Evolutionary conservation across 2,329 filamentous ascomycete genomes (phyloP).

Genomic region (Grosmannia huntii): DNA sequence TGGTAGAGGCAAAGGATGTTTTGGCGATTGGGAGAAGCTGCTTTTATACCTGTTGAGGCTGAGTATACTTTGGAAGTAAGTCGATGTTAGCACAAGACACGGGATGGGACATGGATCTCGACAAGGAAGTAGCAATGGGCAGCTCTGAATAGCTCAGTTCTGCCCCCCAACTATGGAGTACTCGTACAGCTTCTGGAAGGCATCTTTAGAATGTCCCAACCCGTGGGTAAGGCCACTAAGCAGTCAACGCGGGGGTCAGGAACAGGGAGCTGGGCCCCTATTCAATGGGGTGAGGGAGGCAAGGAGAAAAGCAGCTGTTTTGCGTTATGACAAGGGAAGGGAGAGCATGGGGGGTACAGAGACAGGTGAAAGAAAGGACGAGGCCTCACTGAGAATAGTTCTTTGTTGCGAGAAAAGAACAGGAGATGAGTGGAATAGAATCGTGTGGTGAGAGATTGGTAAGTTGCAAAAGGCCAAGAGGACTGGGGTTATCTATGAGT

Average conservation of each 20-base stretch:
- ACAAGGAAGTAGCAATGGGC: not conserved
- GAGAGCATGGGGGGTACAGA: not conserved
- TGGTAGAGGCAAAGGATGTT: not conserved
- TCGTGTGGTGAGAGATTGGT: conserved; percentile 1
- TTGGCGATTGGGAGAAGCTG: not conserved
- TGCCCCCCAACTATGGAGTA: not conserved
- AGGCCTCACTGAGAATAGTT: not conserved
- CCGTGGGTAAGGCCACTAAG: not conserved
- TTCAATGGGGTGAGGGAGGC: conserved; percentile 7
- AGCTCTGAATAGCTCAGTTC: not conserved
- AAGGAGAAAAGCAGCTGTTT: conserved; percentile 6
- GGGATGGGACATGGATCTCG: not conserved
- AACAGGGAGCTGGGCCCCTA: conserved; percentile 1
- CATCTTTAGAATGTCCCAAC: not conserved
- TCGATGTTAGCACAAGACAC: not conserved
- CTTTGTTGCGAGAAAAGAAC: not conserved
- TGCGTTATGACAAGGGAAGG: not conserved
- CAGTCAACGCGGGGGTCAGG: not conserved
- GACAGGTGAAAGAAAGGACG: not conserved
- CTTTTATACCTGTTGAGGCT: not conserved
- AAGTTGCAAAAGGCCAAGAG: not conserved
- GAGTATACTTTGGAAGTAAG: not conserved
- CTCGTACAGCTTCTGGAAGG: not conserved
- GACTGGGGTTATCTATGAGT: not conserved
- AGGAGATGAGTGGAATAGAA: not conserved